Percentiles rank a stretch among this genome's conserved stretches.
These are phyloP conservation scores for Vigna angularis DNA, from an alignment of 306 rosid genomes.

Conservation along the genomic window DNA sequence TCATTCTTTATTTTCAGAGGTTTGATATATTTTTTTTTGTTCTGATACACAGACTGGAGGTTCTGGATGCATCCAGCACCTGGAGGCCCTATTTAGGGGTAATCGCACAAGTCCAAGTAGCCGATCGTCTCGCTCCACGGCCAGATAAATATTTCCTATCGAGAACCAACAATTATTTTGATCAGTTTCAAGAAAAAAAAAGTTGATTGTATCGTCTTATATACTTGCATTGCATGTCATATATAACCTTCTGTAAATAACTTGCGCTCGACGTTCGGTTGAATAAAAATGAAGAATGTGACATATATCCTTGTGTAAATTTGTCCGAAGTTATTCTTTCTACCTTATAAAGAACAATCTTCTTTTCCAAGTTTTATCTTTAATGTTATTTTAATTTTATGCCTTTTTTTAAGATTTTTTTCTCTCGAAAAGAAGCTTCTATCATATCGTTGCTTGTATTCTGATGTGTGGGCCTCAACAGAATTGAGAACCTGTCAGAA, in stretches of 20 bases:
- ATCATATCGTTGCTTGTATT: not conserved
- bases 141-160: conserved; percentile 39
- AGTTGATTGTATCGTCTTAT: conserved; percentile 7
- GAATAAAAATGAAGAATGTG: not conserved
- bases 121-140: conserved; percentile 45
- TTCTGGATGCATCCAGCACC: conserved; percentile 43
- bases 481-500: not conserved
- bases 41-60: conserved; percentile 42
- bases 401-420: not conserved
- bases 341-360: not conserved
- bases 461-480: not conserved
- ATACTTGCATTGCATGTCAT: conserved; percentile 1
- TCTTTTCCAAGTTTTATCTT: not conserved
- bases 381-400: not conserved
- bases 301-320: not conserved
- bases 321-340: conserved; percentile 12
- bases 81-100: conserved; percentile 42
- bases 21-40: conserved; percentile 4
- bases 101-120: conserved; percentile 50
- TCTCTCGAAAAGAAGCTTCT: not conserved
- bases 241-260: conserved; percentile 21
- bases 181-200: conserved; percentile 17
- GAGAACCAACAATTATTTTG: conserved; percentile 13
- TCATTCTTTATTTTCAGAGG: not conserved
- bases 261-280: not conserved